phyloP scores from a whole-genome alignment of 2,329 filamentous ascomycete genomes.

The Xylariaceae sp. region DNA sequence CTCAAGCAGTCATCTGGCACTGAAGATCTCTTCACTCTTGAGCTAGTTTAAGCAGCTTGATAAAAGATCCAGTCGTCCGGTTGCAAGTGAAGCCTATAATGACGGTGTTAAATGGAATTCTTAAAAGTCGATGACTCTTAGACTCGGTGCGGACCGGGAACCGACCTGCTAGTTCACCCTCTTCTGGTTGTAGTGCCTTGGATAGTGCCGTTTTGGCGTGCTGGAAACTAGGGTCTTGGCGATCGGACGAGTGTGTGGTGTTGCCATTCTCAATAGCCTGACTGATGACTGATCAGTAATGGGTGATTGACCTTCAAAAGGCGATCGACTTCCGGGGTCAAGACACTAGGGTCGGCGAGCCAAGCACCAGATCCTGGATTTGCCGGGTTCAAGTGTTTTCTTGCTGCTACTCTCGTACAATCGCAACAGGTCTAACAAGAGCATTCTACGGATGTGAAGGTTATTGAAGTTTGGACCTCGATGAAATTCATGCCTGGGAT shows the following conservation, averaged over 20 bases:
- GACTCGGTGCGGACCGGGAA: no score
- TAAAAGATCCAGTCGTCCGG: no score
- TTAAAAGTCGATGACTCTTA: no score
- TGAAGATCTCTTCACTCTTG: no score
- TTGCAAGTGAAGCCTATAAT: no score
- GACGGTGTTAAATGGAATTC: no score
- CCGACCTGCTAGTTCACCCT: no score
- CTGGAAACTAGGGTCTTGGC: slow-evolving; percentile 26
- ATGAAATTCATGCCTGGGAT: slow-evolving; percentile 8
- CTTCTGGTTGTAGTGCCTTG: slow-evolving; percentile 1
- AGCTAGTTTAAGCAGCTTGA: slow-evolving; percentile 17
- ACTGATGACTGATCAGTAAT: slow-evolving; percentile 7
- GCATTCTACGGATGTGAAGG: not conserved
- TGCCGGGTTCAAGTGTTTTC: no score
- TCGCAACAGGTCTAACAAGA: not conserved
- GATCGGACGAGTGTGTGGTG: slow-evolving; percentile 23
- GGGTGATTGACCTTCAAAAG: not conserved
- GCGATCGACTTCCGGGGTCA: not conserved
- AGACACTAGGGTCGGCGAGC: not conserved
- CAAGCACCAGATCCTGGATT: not conserved
- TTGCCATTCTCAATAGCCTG: slow-evolving; percentile 23
- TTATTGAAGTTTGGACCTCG: slow-evolving; percentile 3
- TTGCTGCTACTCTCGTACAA: no score
- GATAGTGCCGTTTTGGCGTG: slow-evolving; percentile 19
- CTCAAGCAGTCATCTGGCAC: no score